These are phyloP conservation scores for Plasmodium yoelii DNA, from an alignment of 169 alveolate genomes.

Conservation along the genomic window DNA sequence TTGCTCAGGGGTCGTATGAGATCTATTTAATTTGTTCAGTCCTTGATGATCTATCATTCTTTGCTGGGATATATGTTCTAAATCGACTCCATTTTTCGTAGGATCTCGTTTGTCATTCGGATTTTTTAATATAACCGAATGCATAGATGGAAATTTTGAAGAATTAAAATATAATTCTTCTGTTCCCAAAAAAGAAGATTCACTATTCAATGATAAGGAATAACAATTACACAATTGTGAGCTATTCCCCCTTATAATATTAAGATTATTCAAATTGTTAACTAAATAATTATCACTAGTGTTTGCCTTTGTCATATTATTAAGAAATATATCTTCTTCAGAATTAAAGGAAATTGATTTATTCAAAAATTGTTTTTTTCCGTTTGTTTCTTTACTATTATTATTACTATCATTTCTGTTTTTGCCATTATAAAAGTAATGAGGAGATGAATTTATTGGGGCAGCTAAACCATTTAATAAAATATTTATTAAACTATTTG, in stretches of 20 bases:
- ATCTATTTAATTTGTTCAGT: constrained; percentile 35
- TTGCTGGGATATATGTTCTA: background rate
- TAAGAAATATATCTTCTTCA: constrained; percentile 51
- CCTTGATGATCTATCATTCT: background rate
- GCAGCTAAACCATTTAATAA: constrained; percentile 72
- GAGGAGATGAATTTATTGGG: constrained; percentile 60
- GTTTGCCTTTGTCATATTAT: constrained; percentile 42
- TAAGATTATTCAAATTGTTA: constrained; percentile 41
- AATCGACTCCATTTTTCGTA: background rate
- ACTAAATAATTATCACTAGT: constrained; percentile 53
- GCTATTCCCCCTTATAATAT: constrained; percentile 52
- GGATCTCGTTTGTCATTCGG: constrained; percentile 1
- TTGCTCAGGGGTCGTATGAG: constrained; percentile 38
- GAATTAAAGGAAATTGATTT: constrained; percentile 53
- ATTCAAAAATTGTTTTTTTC: constrained; percentile 6
- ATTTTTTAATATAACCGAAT: constrained; percentile 48
- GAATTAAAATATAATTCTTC: constrained; percentile 72
- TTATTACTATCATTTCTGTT: too few species aligned
- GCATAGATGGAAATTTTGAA: constrained; percentile 68
- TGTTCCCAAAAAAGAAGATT: constrained; percentile 51
- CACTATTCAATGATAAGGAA: constrained; percentile 54
- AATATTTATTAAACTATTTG: constrained; percentile 60
- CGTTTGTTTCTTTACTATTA: too few species aligned
- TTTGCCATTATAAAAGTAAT: constrained; percentile 30
- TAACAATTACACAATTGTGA: constrained; percentile 54